phyloP scores from a whole-genome alignment of 306 rosid genomes.

The Malus orientalis region DNA sequence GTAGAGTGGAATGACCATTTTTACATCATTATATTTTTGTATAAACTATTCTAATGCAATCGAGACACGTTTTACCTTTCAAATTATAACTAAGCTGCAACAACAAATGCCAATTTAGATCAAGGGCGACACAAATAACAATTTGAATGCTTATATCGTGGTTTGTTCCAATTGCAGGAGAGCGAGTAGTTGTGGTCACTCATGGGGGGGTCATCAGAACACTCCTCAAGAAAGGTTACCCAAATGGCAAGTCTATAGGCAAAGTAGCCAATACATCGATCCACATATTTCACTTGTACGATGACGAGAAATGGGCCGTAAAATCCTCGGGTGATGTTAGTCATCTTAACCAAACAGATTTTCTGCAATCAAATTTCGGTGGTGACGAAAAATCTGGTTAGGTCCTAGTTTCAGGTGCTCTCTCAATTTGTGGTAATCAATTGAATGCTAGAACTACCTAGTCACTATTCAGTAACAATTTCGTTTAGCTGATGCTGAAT shows the following conservation, averaged over 20 bases:
- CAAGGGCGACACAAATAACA: background rate
- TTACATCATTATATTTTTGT: background rate
- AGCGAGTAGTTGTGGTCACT: conserved; percentile 56
- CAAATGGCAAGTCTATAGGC: conserved; percentile 27
- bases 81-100: background rate
- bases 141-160: conserved; percentile 12
- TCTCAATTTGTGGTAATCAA: background rate
- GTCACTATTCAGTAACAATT: background rate
- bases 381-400: conserved; percentile 80
- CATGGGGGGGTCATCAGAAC: conserved; percentile 76
- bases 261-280: conserved; percentile 64
- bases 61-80: background rate
- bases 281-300: conserved; percentile 56
- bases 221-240: conserved; percentile 46
- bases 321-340: conserved; percentile 71
- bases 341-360: conserved; percentile 54
- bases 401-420: conserved; percentile 21
- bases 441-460: background rate
- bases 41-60: background rate
- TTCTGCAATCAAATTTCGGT: conserved; percentile 70
- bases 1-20: background rate
- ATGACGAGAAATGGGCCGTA: conserved; percentile 52
- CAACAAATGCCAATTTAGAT: background rate
- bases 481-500: background rate
- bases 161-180: conserved; percentile 39